Percentiles rank a stretch among this genome's conserved stretches.
phyloP scores from a whole-genome alignment of 305 asterid genomes.

The Fraxinus platypoda region DNA sequence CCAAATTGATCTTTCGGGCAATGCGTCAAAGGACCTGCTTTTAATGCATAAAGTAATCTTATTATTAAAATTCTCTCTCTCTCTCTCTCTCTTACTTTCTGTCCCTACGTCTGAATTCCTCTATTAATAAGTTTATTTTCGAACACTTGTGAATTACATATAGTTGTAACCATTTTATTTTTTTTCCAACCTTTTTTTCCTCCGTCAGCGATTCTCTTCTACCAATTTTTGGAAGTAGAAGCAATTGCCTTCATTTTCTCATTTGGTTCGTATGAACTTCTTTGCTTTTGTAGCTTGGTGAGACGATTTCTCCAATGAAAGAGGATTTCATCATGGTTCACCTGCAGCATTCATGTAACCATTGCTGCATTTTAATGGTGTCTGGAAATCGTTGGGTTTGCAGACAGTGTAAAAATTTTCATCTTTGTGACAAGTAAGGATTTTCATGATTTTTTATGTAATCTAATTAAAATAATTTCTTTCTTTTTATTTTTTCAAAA shows the following conservation, averaged over 20 bases:
- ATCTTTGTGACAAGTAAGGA: conserved; percentile 80
- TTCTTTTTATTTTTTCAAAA: neutral
- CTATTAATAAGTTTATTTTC: neutral
- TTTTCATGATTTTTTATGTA: conserved; percentile 19
- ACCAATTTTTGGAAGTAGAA: neutral
- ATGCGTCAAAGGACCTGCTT: conserved; percentile 81
- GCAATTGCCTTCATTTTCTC: neutral
- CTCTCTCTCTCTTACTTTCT: neutral
- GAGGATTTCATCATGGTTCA: conserved; percentile 99
- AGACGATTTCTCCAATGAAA: conserved; percentile 91
- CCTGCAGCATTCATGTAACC: conserved; percentile 84
- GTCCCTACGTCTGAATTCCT: neutral
- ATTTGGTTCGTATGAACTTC: neutral
- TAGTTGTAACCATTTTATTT: neutral
- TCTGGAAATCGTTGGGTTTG: conserved; percentile 92
- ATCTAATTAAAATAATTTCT: neutral
- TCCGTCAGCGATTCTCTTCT: neutral
- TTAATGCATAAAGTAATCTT: conserved; percentile 84
- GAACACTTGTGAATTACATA: neutral
- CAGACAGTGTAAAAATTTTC: conserved; percentile 77
- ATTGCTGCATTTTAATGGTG: conserved; percentile 89
- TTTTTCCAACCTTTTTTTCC: neutral
- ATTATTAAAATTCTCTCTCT: neutral
- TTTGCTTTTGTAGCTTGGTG: conserved; percentile 78
- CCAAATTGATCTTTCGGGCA: conserved; percentile 87